Base-by-base conservation (phyloP, 768 basidiomycete species). In the Suillus fuscotomentosus region DNA sequence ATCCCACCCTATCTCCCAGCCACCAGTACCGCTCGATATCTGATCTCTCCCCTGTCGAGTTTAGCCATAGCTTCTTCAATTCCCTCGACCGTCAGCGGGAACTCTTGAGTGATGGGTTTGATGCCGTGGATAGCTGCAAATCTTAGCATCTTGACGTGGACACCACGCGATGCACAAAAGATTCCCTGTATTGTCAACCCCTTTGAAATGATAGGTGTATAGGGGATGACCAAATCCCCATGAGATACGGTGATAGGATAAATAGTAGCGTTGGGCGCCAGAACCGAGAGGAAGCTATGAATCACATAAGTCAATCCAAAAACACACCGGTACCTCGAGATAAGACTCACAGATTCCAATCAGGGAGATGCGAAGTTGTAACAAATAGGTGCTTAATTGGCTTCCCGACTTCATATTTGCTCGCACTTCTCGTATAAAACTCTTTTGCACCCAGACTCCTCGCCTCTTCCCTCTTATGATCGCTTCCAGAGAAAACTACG, bases 401-500 rank as follows among this genome's bases (percentile, higher is more conserved):
- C 10, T 70, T 69, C 24, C 69, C 69, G 5, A 73, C 66, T 0
- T 76, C 67, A 24, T 80, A 74, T 11, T 63, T 65, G 20, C 60
- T 69, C 2, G 50, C 64, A 14, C 70, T 74, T 51, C 63, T 73
- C 6, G 74, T 78, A 45, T 78, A 72, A 61, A 78, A 80, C 61
- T 80, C 79, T 9, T 63, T 69, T 2, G 79, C 79, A 4, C 79
- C 79, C 0, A 80, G 70, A 22, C 59, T 55, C 56, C 51, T 65
- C 22, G 79, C 76, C 39, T 79, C 76, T 9, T 73, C 70, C 53
- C 48, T 73, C 64, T 80, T 80, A 31, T 53, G 60, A 8, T 79
- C 75, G 0, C 76, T 73, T 31, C 71, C 56, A 6, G 76, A 78
- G 38, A 79, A 75, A 6, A 75, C 79, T 56, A 76, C 72, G 5